Evolutionary conservation across 148 eudicot genomes (phyloP).

Genomic region (Cornus suecica): DNA sequence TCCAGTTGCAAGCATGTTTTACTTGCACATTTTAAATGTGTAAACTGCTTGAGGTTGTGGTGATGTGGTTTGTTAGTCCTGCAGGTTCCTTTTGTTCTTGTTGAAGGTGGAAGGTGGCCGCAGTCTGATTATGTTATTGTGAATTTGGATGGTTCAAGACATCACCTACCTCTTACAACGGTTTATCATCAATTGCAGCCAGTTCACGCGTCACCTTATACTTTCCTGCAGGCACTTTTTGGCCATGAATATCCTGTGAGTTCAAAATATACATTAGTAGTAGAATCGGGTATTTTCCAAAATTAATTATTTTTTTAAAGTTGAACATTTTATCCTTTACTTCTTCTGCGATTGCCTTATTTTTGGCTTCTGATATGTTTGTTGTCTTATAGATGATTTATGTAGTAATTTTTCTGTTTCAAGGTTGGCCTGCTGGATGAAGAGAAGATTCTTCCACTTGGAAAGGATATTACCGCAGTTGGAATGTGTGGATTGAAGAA

Average conservation of each 20-base stretch:
- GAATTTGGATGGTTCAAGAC: constrained; percentile 78
- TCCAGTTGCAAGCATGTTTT: too few relatives aligned
- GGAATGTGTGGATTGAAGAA: constrained; percentile 58
- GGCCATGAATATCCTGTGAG: constrained; percentile 88
- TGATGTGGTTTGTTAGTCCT: not conserved
- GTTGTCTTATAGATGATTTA: not conserved
- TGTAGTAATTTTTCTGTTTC: constrained; percentile 13
- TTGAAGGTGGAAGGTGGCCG: constrained; percentile 52
- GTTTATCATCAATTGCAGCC: constrained; percentile 82
- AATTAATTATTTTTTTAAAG: not conserved
- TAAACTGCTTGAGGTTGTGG: too few relatives aligned
- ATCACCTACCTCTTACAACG: constrained; percentile 78
- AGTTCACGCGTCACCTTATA: constrained; percentile 60
- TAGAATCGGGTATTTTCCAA: not conserved
- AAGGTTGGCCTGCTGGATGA: constrained; percentile 82
- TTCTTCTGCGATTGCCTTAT: not conserved
- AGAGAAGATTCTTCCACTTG: constrained; percentile 86
- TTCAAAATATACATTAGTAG: constrained; percentile 3
- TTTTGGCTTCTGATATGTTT: not conserved
- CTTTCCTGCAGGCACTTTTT: constrained; percentile 77
- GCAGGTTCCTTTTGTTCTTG: constrained; percentile 89
- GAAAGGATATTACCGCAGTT: constrained; percentile 83
- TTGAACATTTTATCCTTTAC: not conserved
- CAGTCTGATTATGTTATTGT: constrained; percentile 60
- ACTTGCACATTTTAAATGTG: too few relatives aligned